Evolutionary conservation across 78 protist genomes (phyloP), one percentile per base, ranked within the genome.

Genomic region (Dictyostelium intermedium): DNA sequence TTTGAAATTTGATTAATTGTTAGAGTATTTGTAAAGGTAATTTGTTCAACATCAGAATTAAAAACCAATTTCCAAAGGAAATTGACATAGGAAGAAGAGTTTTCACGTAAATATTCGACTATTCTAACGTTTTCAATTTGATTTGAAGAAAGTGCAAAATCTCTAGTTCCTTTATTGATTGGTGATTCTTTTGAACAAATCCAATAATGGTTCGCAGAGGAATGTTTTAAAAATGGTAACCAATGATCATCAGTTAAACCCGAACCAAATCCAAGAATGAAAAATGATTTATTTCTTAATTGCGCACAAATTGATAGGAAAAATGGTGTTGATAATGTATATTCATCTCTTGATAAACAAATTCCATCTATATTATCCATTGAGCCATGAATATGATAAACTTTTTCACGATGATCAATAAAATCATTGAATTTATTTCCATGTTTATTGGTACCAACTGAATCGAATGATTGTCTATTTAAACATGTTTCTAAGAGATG

Each of bases 341-440:
- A 66, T 66, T 66, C 74, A 66, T 66, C 74, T 27, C 35, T n/a
- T n/a, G 74, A 66, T 27, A 66, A 66, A 66, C 74, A 66, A 66
- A 66, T 66, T 25, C 35, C 35, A 66, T 66, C 35, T 2, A 66
- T 66, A 25, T 66, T 66, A 66, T 66, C 74, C 74, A 66, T 66
- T 66, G 74, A 66, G 3, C 74, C 74, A 27, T 66, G 74, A 25
- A 66, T 25, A 66, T 66, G 74, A 10, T 66, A 66, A 27, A 66
- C 35, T 11, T 66, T n/a, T 11, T 66, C 74, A 1, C 73, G 32
- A 25, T 63, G 73, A 25, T 66, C 35, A 20, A 20, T 56, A 20
- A 56, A 56, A 23, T 20, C 66, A 66, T 66, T 66, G 18, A 66
- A 66, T 27, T 66, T 66, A 27, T 66, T 66, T 11, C 32, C 35